Evolutionary conservation across 139 green algal species (phyloP).

Genomic region (Axilococcus clingmanii): DNA sequence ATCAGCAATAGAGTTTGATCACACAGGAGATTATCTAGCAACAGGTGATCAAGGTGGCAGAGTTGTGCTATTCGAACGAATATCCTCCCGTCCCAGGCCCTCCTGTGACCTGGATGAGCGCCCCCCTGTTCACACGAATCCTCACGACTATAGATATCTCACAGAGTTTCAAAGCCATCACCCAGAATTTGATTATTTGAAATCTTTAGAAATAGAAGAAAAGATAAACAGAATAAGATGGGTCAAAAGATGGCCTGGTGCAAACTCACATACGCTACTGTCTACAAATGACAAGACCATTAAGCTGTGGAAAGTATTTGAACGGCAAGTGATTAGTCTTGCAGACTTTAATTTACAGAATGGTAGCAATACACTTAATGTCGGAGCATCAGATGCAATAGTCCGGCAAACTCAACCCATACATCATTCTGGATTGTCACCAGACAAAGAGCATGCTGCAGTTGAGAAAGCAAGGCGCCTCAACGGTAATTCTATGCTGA

Average conservation of each 20-base stretch:
- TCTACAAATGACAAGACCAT: conserved; percentile 98
- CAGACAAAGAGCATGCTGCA: too few relatives aligned
- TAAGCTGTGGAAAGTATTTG: conserved; percentile 96
- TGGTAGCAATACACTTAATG: conserved; percentile 25
- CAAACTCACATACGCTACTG: conserved; percentile 19
- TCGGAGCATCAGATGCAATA: neutral
- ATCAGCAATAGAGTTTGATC: conserved; percentile 94
- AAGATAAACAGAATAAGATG: conserved; percentile 99
- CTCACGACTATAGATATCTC: conserved; percentile 86
- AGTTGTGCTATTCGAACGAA: conserved; percentile 92
- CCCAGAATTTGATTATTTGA: conserved; percentile 99
- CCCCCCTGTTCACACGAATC: conserved; percentile 11
- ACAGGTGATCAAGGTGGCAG: conserved; percentile 92
- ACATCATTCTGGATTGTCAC: neutral
- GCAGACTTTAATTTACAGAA: conserved; percentile 77
- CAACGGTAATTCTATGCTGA: conserved; percentile 23
- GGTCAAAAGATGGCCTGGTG: conserved; percentile 36
- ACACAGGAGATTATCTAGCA: conserved; percentile 80
- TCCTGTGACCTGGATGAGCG: conserved; percentile 5
- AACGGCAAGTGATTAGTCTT: conserved; percentile 73
- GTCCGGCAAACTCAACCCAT: conserved; percentile 6
- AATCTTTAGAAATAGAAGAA: conserved; percentile 98
- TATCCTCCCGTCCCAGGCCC: conserved; percentile 15
- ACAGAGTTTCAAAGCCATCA: conserved; percentile 99
- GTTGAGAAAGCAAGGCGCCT: neutral